These are phyloP conservation scores for Fusarium redolens DNA, from an alignment of 2,329 filamentous ascomycete species.

Conservation along the genomic window DNA sequence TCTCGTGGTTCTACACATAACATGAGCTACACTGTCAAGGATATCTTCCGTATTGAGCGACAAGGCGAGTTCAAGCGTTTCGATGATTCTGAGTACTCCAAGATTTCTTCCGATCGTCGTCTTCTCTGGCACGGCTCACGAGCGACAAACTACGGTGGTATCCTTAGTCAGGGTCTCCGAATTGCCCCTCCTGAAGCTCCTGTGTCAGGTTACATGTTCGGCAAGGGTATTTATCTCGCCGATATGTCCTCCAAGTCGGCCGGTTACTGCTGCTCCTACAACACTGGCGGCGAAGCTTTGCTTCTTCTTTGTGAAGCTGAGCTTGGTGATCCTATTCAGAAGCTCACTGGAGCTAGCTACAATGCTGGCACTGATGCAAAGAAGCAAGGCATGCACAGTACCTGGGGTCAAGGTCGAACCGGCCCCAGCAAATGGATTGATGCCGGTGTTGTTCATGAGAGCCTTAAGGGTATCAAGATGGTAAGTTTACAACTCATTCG, in stretches of 20 bases:
- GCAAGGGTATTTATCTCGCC: conserved; percentile 88
- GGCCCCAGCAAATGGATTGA: conserved; percentile 81
- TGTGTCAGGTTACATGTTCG: conserved; percentile 86
- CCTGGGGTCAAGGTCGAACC: conserved; percentile 74
- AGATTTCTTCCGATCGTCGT: conserved; percentile 72
- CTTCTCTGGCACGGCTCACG: conserved; percentile 91
- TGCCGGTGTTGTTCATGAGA: conserved; percentile 71
- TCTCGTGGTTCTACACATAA: conserved; percentile 76
- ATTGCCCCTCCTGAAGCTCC: conserved; percentile 89
- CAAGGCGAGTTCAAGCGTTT: conserved; percentile 78
- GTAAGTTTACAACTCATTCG: conserved; percentile 55
- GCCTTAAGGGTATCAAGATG: conserved; percentile 76
- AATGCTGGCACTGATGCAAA: conserved; percentile 73
- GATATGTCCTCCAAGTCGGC: conserved; percentile 88
- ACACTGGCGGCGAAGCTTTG: conserved; percentile 76
- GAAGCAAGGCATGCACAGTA: conserved; percentile 70
- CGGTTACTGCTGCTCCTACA: conserved; percentile 74
- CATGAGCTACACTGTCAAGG: conserved; percentile 69
- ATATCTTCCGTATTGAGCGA: conserved; percentile 87
- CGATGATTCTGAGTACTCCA: conserved; percentile 63
- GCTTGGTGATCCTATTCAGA: conserved; percentile 79
- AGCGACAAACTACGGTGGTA: conserved; percentile 86
- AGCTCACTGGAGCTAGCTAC: conserved; percentile 68
- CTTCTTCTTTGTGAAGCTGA: conserved; percentile 84
- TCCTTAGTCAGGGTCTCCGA: conserved; percentile 87